Percentiles rank a stretch among this genome's conserved stretches.
Conservation (phyloP, 768 basidiomycete genomes). For the Sarcodon sp. region DNA sequence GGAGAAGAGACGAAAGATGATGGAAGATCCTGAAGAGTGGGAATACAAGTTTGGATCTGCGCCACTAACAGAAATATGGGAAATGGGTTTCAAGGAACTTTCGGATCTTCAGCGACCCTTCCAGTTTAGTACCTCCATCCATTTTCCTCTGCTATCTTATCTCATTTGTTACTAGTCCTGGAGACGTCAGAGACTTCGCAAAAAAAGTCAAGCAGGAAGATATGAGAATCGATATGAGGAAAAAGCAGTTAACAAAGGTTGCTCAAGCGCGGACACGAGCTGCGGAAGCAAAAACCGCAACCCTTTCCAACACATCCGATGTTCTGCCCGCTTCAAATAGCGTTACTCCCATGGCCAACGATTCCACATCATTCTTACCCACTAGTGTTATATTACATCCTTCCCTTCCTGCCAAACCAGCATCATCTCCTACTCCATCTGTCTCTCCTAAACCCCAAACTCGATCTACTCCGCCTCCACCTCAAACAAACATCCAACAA, state of each 20-base stretch:
- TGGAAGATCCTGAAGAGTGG: slow-evolving; percentile 49
- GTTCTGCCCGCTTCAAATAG: slow-evolving; percentile 3
- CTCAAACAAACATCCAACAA: slow-evolving; percentile 14
- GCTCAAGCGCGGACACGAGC: slow-evolving; percentile 25
- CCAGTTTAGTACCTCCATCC: slow-evolving; percentile 26
- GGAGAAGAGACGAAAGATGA: slow-evolving; percentile 36
- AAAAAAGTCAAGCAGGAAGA: slow-evolving; percentile 62
- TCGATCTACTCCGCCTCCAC: slow-evolving; percentile 7
- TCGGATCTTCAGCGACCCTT: slow-evolving; percentile 51
- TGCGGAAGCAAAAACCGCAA: not conserved
- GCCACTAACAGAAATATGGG: slow-evolving; percentile 72
- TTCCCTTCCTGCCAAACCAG: slow-evolving; percentile 63
- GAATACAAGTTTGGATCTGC: slow-evolving; percentile 53
- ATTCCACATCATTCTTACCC: no score
- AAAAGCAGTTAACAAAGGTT: slow-evolving; percentile 25
- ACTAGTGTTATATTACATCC: slow-evolving; percentile 42
- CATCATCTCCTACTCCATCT: slow-evolving; percentile 16
- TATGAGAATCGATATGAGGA: slow-evolving; percentile 40
- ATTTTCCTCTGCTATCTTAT: not conserved
- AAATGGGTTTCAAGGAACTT: slow-evolving; percentile 61
- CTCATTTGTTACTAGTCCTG: slow-evolving; percentile 30
- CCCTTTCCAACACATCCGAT: not conserved
- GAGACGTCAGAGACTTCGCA: slow-evolving; percentile 63
- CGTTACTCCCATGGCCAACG: not conserved
- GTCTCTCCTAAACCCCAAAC: slow-evolving; percentile 11